Percentiles rank a stretch among this genome's conserved stretches.
Evolutionary conservation across 768 basidiomycete genomes (phyloP).

Genomic region (Naganishia antarctica): DNA sequence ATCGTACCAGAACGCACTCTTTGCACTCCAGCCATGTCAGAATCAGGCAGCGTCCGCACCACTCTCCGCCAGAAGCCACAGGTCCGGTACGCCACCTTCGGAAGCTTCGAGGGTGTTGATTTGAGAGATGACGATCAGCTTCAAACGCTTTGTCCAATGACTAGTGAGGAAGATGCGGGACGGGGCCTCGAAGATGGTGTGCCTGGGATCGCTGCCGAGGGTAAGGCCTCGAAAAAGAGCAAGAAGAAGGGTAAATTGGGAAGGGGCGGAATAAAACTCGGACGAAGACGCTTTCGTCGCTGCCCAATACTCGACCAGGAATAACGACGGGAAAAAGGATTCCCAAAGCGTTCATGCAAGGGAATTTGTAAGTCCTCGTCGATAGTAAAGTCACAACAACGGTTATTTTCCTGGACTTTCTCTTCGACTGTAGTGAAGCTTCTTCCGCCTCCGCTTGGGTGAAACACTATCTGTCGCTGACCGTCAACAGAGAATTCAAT

Average conservation of each 20-base stretch:
- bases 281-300: conserved; percentile 11
- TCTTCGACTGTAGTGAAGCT: too few relatives aligned
- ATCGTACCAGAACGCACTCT: too few relatives aligned
- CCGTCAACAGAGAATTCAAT: too few relatives aligned
- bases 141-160: conserved; percentile 8
- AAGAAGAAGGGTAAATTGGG: not conserved
- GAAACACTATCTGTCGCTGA: too few relatives aligned
- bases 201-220: not conserved
- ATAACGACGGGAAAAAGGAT: conserved; percentile 5
- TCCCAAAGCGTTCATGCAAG: conserved; percentile 17
- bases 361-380: conserved; percentile 8
- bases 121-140: conserved; percentile 13
- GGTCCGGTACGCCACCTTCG: conserved; percentile 16
- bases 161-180: not conserved
- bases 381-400: too few relatives aligned
- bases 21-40: too few relatives aligned
- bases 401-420: too few relatives aligned
- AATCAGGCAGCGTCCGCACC: not conserved
- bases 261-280: not conserved
- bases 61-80: conserved; percentile 8
- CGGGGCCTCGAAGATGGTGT: not conserved
- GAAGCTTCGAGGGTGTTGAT: conserved; percentile 16
- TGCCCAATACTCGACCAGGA: not conserved
- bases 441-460: too few relatives aligned
- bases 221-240: not conserved